Base-by-base conservation (phyloP, 495 filamentous ascomycete species). In the Penicillium coprophilum region DNA sequence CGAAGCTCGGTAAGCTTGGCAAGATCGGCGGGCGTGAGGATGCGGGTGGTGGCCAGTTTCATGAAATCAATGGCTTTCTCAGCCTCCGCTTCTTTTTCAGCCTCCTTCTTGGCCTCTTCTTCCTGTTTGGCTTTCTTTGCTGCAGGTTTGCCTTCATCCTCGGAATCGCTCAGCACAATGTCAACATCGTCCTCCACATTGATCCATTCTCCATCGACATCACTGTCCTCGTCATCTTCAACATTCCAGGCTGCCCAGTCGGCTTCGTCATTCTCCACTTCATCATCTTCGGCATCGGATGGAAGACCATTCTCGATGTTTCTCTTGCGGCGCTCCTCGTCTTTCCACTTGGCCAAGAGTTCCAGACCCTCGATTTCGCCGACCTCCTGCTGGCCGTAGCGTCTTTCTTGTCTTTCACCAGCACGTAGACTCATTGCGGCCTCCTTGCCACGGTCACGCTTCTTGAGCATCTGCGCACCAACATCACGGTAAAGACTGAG, bases 331-430 rank as follows among this genome's bases (percentile, higher is more conserved):
- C 82, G 83, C 68, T 97, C 90, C 67, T 96, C 92, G 48, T 89
- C 88, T 75, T 97, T 99, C 87, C 89, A 97, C 67, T 89, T 82
- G 65, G 91, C 92, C 17, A 99, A 78, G 27, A 99, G 79, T 57
- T 97, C 92, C 15, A 99, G 73, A 27, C 95, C 95, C 71, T 97
- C 92, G 47, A 99, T 97, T 13, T 84, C 87, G 13, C 92, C 94
- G 6, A 70, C 72, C 51, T 86, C 84, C 62, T 92, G 85, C 66
- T 94, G 86, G 61, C 76, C 95, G 62, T 90, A 99, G 51, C 87
- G 82, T 46, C 77, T 82, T 60, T 85, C 83, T 63, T 87, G 87
- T 61, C 82, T 76, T 38, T 83, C 81, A 23, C 92, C 91, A 20
- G 78, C 75, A 46, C 82, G 81, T 15, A 97, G 71, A 21, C 87